Percentiles rank a stretch among this genome's conserved stretches.
Conservation (phyloP, 441 rosid genomes). For the Gossypium schwendimanii region DNA sequence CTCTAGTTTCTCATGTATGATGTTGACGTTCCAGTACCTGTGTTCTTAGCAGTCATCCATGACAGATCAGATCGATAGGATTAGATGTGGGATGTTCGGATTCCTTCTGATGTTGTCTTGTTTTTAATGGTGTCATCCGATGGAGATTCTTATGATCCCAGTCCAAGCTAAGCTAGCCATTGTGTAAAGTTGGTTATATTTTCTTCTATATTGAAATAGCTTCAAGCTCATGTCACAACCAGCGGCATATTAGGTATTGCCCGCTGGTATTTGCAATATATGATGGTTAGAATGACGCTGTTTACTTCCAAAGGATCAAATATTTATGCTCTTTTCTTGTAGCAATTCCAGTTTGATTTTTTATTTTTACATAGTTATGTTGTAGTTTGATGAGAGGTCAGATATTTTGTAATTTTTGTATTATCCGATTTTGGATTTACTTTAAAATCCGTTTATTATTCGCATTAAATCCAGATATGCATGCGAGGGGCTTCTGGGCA, state of each 20-base stretch:
- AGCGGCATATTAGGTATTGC: slow-evolving; percentile 9
- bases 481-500: too few species aligned
- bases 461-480: too few species aligned
- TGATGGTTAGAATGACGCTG: slow-evolving; percentile 5
- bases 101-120: slow-evolving; percentile 26
- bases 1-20: neutral
- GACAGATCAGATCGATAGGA: neutral
- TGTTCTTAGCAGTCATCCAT: slow-evolving; percentile 11
- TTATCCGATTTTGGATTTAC: too few species aligned
- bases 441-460: too few species aligned
- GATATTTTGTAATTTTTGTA: too few species aligned
- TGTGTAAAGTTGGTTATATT: slow-evolving; percentile 33
- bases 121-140: slow-evolving; percentile 25
- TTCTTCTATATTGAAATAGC: slow-evolving; percentile 19
- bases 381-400: too few species aligned
- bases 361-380: too few species aligned
- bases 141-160: slow-evolving; percentile 31
- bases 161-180: slow-evolving; percentile 24
- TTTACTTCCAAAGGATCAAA: neutral
- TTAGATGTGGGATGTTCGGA: slow-evolving; percentile 25
- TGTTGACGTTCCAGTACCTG: slow-evolving; percentile 9
- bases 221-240: slow-evolving; percentile 15
- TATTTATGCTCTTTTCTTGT: neutral
- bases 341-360: neutral
- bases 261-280: slow-evolving; percentile 12